A percentile compares a stretch with the other conserved stretches of the same genome.
Conservation (phyloP, 345 rosid genomes). For the Camelina neglecta region DNA sequence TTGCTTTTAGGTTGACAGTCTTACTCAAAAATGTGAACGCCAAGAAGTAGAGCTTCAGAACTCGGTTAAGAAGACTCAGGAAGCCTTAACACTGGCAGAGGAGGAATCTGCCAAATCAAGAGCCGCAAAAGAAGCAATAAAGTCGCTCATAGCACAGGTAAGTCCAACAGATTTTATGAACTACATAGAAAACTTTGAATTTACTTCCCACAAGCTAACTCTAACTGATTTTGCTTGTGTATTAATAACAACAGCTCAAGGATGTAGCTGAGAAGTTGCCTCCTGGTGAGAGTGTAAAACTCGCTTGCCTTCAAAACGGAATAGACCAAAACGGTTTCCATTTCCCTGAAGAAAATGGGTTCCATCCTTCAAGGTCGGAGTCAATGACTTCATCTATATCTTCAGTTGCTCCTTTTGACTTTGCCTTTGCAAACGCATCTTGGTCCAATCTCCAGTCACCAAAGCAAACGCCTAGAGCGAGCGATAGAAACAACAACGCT, state of each 20-base stretch:
- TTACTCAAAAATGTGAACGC: conserved; percentile 74
- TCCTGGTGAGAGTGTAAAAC: conserved; percentile 65
- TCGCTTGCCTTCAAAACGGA: conserved; percentile 64
- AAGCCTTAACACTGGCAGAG: conserved; percentile 71
- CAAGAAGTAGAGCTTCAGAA: conserved; percentile 91
- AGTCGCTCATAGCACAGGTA: conserved; percentile 93
- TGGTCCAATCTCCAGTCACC: conserved; percentile 50
- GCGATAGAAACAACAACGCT: conserved; percentile 47
- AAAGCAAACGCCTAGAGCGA: conserved; percentile 50
- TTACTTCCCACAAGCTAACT: conserved; percentile 6
- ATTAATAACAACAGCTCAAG: conserved; percentile 65
- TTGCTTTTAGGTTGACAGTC: conserved; percentile 72
- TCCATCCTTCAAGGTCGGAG: conserved; percentile 68
- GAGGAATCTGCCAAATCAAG: conserved; percentile 89
- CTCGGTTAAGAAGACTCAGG: conserved; percentile 80
- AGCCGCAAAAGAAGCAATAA: conserved; percentile 97
- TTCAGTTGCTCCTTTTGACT: conserved; percentile 54
- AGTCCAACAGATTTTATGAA: conserved; percentile 7
- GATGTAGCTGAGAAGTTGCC: conserved; percentile 95
- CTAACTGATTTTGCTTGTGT: conserved; percentile 20
- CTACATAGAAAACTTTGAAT: conserved; percentile 22
- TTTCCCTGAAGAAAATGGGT: conserved; percentile 47
- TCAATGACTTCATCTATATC: conserved; percentile 59
- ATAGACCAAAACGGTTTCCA: conserved; percentile 69
- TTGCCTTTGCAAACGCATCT: conserved; percentile 53